phyloP scores from a whole-genome alignment of 257 asterid genomes.

The Solanum sitiens region DNA sequence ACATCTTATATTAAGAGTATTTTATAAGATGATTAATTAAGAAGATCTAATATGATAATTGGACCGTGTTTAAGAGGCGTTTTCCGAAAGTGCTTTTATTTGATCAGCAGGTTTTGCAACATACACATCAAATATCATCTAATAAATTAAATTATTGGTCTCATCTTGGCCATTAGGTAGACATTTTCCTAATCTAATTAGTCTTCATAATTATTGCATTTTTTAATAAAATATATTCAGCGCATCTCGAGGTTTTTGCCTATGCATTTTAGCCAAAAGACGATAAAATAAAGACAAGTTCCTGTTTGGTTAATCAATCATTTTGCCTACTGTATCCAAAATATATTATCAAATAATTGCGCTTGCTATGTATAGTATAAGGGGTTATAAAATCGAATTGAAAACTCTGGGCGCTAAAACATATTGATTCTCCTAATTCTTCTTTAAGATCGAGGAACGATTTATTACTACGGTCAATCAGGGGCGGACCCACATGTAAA shows the following conservation, averaged over 20 bases:
- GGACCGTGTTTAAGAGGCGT: neutral
- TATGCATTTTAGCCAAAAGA: neutral
- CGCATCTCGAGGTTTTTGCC: neutral
- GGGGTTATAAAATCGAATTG: too few relatives aligned
- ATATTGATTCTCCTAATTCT: too few relatives aligned
- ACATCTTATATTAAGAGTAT: too few relatives aligned
- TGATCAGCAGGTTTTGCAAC: neutral
- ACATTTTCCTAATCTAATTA: neutral
- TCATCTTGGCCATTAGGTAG: neutral
- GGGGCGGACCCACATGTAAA: too few relatives aligned
- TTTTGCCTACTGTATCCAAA: neutral
- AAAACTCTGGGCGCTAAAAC: too few relatives aligned
- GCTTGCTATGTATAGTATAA: too few relatives aligned
- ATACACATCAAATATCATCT: neutral
- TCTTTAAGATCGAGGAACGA: too few relatives aligned
- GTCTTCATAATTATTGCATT: neutral
- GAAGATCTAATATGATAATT: too few relatives aligned
- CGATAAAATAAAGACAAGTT: neutral
- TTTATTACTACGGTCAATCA: too few relatives aligned
- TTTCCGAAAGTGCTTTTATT: neutral
- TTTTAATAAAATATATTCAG: neutral
- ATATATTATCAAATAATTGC: too few relatives aligned
- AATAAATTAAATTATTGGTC: neutral
- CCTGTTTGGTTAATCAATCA: neutral
- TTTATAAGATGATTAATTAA: too few relatives aligned